A percentile compares a stretch with the other conserved stretches of the same genome.
phyloP scores from a whole-genome alignment of 371 early-diverging fungal genomes.

The Chytridium lagenaria region DNA sequence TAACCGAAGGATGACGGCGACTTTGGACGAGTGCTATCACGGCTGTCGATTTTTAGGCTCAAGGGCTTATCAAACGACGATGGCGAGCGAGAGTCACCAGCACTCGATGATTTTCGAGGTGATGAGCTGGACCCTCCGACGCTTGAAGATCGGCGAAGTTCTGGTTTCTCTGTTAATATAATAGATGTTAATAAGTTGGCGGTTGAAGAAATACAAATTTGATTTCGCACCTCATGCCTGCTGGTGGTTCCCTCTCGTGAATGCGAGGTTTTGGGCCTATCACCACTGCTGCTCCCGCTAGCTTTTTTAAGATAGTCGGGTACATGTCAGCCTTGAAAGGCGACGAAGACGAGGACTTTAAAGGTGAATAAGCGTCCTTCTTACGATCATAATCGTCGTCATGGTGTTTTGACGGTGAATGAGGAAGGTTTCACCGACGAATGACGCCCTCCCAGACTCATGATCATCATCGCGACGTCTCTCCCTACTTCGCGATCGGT shows the following conservation, averaged over 20 bases:
- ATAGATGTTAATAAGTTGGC: too few species aligned
- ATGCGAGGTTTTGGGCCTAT: slow-evolving; percentile 7
- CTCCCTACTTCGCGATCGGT: background rate
- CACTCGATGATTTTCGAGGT: slow-evolving; percentile 7
- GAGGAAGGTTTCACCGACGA: background rate
- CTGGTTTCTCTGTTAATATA: slow-evolving; percentile 16
- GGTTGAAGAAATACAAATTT: background rate
- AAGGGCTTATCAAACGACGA: background rate
- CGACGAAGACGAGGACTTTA: too few species aligned
- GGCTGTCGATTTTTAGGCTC: slow-evolving; percentile 2
- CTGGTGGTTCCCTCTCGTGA: slow-evolving; percentile 13
- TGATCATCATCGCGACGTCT: background rate
- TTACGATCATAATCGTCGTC: slow-evolving; percentile 7
- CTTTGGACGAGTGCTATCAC: background rate
- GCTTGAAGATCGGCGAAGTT: slow-evolving; percentile 16
- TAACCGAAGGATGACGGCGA: slow-evolving; percentile 13
- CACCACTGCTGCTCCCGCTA: background rate
- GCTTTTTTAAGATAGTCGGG: slow-evolving; percentile 10
- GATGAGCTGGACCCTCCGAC: slow-evolving; percentile 3
- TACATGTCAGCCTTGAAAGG: slow-evolving; percentile 13
- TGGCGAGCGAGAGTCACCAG: background rate
- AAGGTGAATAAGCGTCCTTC: background rate
- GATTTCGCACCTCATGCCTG: background rate
- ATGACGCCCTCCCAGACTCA: background rate
- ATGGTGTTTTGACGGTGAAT: background rate